Percentiles rank a stretch among this genome's conserved stretches.
Conservation (phyloP, 768 basidiomycete genomes). For the Tylopilus vinaceipallidus region DNA sequence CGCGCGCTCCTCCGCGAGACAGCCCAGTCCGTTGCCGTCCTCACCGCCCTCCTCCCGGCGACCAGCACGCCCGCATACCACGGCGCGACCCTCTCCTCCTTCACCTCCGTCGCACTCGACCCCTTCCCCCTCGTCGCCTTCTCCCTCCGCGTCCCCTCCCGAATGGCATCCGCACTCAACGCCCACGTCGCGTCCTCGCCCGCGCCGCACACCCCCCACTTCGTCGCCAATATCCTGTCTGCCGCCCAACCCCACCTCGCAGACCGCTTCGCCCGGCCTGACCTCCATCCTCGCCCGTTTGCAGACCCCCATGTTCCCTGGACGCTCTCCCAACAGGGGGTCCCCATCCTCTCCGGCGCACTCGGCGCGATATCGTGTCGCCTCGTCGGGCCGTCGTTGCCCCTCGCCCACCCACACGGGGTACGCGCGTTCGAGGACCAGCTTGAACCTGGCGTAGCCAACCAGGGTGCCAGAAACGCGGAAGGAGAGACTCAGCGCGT, state of each 20-base stretch:
- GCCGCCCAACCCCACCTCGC: conserved; percentile 63
- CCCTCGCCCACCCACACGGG: conserved; percentile 53
- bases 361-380: conserved; percentile 75
- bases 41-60: conserved; percentile 66
- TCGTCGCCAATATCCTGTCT: conserved; percentile 82
- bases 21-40: conserved; percentile 84
- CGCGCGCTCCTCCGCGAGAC: conserved; percentile 67
- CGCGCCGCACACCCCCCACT: conserved; percentile 34
- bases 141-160: conserved; percentile 84
- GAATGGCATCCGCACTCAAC: conserved; percentile 69
- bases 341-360: conserved; percentile 56
- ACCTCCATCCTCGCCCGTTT: conserved; percentile 64
- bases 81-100: conserved; percentile 92
- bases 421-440: background rate
- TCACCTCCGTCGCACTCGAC: conserved; percentile 88
- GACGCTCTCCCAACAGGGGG: conserved; percentile 46
- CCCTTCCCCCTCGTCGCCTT: conserved; percentile 88
- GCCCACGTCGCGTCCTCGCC: conserved; percentile 14
- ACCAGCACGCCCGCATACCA: conserved; percentile 46
- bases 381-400: conserved; percentile 58
- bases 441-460: too few relatives aligned
- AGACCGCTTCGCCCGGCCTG: conserved; percentile 68
- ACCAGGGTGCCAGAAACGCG: too few relatives aligned
- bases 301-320: conserved; percentile 35
- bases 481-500: conserved; percentile 11